Evolutionary conservation across 805 yeast species (phyloP).

Genomic region (Zygosaccharomyces bailii): DNA sequence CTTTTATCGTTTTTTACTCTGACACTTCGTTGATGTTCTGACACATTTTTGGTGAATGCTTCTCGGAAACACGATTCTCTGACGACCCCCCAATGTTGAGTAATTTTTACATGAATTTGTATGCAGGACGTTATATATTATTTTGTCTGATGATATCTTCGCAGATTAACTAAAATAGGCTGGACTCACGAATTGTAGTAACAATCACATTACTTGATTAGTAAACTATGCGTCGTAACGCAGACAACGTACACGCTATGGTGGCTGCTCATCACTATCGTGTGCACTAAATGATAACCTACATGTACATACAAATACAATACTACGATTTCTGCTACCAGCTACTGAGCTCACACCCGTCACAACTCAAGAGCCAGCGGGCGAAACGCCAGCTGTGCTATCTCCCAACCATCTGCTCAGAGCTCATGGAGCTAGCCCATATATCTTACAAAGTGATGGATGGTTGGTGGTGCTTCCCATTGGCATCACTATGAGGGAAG

Average conservation of each 20-base stretch:
- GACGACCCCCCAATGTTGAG: too few species aligned
- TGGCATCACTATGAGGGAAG: conserved; percentile 37
- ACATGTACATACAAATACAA: conserved; percentile 10
- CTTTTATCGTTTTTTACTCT: background rate
- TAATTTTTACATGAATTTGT: too few species aligned
- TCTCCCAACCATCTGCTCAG: background rate
- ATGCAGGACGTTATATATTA: too few species aligned
- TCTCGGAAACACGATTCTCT: too few species aligned
- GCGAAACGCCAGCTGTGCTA: background rate
- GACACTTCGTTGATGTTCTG: too few species aligned
- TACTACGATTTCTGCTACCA: background rate
- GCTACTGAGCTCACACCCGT: background rate
- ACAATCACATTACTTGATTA: background rate
- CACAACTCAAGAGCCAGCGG: background rate
- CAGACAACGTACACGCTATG: background rate
- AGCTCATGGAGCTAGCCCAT: conserved; percentile 1
- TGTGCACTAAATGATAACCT: conserved; percentile 8
- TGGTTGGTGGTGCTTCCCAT: conserved; percentile 35
- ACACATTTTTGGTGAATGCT: too few species aligned
- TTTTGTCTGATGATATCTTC: too few species aligned
- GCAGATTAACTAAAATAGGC: too few species aligned
- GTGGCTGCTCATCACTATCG: background rate
- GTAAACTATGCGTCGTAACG: background rate
- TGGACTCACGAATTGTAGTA: background rate
- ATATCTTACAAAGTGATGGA: conserved; percentile 34